These are phyloP conservation scores for Starmera dryadoides DNA, from an alignment of 805 yeast genomes.

Conservation along the genomic window DNA sequence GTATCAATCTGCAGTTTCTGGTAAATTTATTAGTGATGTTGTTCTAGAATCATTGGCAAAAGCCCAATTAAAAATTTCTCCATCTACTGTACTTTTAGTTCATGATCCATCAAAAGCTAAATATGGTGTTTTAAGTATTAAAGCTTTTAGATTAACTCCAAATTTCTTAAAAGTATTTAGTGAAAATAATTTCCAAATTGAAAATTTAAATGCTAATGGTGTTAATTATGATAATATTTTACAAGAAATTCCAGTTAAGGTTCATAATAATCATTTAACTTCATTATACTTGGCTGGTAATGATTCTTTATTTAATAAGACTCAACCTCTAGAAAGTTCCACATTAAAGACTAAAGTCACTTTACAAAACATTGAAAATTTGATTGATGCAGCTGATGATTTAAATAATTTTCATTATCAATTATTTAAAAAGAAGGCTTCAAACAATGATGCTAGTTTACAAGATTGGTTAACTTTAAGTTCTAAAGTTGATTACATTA, in stretches of 20 bases:
- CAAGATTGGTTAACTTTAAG: constrained; percentile 22
- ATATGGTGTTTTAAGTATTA: constrained; percentile 55
- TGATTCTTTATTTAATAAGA: constrained; percentile 12
- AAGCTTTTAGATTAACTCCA: constrained; percentile 61
- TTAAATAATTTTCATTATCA: constrained; percentile 18
- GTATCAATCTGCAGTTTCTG: constrained; percentile 67
- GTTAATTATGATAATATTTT: constrained; percentile 60
- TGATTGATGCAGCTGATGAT: constrained; percentile 20
- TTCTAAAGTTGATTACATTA: constrained; percentile 21
- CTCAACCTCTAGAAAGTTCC: constrained; percentile 13
- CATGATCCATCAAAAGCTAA: constrained; percentile 67
- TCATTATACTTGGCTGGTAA: constrained; percentile 41
- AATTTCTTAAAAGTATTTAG: constrained; percentile 46
- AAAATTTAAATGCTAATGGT: constrained; percentile 50
- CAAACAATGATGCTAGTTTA: constrained; percentile 7
- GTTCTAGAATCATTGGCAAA: constrained; percentile 64
- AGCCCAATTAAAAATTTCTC: constrained; percentile 49
- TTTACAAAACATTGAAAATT: constrained; percentile 12
- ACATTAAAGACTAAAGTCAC: constrained; percentile 12
- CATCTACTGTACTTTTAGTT: constrained; percentile 46
- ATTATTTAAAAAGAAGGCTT: constrained; percentile 15
- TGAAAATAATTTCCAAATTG: constrained; percentile 55
- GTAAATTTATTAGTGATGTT: constrained; percentile 59
- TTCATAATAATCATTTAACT: constrained; percentile 64
- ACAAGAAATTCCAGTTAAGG: constrained; percentile 60